Evolutionary conservation across 192 early-diverging fungal species (phyloP), one percentile per base, ranked within the genome.

Genomic region (Chytriomyces confervae): DNA sequence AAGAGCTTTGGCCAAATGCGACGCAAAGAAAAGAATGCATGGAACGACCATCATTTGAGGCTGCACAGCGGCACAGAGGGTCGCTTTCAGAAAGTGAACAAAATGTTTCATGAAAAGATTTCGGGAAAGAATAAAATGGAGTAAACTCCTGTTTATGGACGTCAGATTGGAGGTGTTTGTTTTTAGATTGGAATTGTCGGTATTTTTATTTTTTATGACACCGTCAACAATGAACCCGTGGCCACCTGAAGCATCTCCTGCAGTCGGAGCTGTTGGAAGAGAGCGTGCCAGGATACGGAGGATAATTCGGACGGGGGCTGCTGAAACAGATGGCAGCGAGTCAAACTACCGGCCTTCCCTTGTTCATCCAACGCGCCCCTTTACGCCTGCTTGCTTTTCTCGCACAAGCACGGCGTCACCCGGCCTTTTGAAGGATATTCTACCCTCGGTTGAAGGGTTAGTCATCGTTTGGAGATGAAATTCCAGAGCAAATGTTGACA

Each of bases 281-380:
- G 53, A 57, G 20, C 13, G 53, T 20, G 53, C 53, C 16, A 57
- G 53, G 20, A 57, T 57, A 13, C 53, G 53, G 53, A 13, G 53
- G 16, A 57, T 57, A 57, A 57, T 57, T 20, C 53, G 53, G 20
- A 57, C 53, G 3, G 53, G 53, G 20, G 53, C 16, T 13, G 53
- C 53, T 57, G 16, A 13, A 20, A 57, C 20, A 57, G 53, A 57
- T 20, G 13, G 13, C 3, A 57, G 16, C 53, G 13, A 13, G 13
- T 13, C 62, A 43, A 82, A 83, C 70, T 83, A 81, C 3, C 73
- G 83, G 6, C 83, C 85, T 5, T 84, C 83, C 11, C 72, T 86
- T 11, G 46, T 51, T 18, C 7, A 73, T 67, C 85, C 85, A 2
- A 80, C 85, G 27, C 49, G 85, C 24, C 85, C 85, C n/a, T 83